phyloP scores from a whole-genome alignment of 495 filamentous ascomycete genomes.

The Aspergillus hancockii region DNA sequence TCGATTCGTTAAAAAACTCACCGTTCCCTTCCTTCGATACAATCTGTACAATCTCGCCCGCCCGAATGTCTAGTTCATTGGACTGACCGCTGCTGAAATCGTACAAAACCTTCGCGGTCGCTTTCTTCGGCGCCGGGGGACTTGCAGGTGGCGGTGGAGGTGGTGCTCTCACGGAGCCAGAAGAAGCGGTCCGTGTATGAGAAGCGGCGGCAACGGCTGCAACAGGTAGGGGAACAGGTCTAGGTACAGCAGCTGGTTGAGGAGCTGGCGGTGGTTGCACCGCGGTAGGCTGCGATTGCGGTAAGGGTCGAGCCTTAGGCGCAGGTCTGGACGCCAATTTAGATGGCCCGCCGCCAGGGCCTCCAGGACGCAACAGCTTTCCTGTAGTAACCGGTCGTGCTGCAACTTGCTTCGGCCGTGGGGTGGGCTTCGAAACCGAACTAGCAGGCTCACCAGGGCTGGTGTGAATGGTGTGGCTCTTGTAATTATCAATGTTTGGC shows the following conservation, averaged over 20 bases:
- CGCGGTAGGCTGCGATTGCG: conserved; percentile 45
- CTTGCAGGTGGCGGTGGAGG: conserved; percentile 71
- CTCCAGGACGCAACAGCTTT: conserved; percentile 86
- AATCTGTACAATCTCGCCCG: conserved; percentile 80
- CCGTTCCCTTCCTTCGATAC: conserved; percentile 89
- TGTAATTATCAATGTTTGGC: conserved; percentile 77
- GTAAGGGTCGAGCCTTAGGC: conserved; percentile 46
- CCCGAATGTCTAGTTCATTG: conserved; percentile 75
- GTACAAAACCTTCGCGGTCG: conserved; percentile 81
- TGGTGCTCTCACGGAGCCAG: conserved; percentile 59
- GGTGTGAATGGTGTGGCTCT: conserved; percentile 88
- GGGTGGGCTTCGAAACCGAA: conserved; percentile 81
- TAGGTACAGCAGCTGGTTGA: conserved; percentile 35
- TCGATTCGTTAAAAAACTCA: conserved; percentile 49
- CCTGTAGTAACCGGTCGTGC: conserved; percentile 86
- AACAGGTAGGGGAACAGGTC: conserved; percentile 46
- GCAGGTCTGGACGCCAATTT: conserved; percentile 59
- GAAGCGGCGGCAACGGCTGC: conserved; percentile 40
- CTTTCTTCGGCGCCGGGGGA: conserved; percentile 66
- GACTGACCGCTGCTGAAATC: conserved; percentile 78
- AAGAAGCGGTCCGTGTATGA: conserved; percentile 56
- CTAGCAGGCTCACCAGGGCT: conserved; percentile 78
- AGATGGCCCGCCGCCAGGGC: conserved; percentile 77
- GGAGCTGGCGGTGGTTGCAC: conserved; percentile 48
- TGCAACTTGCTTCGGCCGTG: conserved; percentile 78